phyloP scores from a whole-genome alignment of 2,329 filamentous ascomycete species.

The Bipolaris oryzae region DNA sequence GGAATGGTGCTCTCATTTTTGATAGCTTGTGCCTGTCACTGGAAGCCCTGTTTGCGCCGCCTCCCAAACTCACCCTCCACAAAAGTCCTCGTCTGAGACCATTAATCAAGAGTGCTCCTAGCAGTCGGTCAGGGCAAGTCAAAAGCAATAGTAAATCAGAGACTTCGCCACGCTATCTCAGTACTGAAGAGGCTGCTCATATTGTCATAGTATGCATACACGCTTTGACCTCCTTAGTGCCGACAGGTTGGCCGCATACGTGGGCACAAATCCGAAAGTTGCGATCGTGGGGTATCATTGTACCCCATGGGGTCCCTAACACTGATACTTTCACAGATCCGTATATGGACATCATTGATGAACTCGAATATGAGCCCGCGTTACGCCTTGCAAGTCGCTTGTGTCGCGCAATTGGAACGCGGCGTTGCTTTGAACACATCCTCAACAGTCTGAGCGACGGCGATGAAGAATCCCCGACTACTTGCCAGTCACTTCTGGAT shows the following conservation, averaged over 20 bases:
- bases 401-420: constrained; percentile 56
- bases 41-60: constrained; percentile 43
- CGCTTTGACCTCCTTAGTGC: constrained; percentile 46
- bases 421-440: constrained; percentile 58
- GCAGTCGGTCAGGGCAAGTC: not conserved
- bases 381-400: constrained; percentile 58
- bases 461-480: not conserved
- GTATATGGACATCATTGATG: constrained; percentile 48
- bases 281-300: constrained; percentile 46
- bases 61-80: constrained; percentile 39
- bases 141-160: not conserved
- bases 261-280: constrained; percentile 48
- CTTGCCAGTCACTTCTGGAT: constrained; percentile 16
- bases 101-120: constrained; percentile 19
- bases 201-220: constrained; percentile 51
- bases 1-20: constrained; percentile 45
- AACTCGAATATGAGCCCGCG: constrained; percentile 59
- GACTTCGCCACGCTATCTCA: constrained; percentile 30
- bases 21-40: constrained; percentile 45
- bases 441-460: constrained; percentile 37
- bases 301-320: constrained; percentile 27
- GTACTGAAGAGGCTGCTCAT: constrained; percentile 47
- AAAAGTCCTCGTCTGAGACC: constrained; percentile 31
- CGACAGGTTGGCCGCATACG: constrained; percentile 36
- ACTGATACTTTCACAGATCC: constrained; percentile 35